Base-by-base conservation (phyloP, 2,329 filamentous ascomycete species). In the Aspergillus sp. region DNA sequence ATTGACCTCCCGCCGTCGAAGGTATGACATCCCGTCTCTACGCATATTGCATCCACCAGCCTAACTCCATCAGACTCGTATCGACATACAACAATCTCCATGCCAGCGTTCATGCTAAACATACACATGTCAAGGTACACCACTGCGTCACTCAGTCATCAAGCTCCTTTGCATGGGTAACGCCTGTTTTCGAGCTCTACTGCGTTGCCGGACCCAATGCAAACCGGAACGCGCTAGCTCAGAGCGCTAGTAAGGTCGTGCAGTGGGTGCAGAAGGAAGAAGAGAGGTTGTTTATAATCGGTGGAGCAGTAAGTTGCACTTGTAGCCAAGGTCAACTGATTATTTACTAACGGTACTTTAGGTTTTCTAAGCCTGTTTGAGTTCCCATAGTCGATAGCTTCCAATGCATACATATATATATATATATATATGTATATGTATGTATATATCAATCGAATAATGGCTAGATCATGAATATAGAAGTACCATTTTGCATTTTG, bases 231-330 rank as follows among this genome's bases (percentile, higher is more conserved):
- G 85, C 86, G 11, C 81, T 99, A 67, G 90, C 91, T 9, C 89
- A 93, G 72, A 91, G 89, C 11, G 93, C 93, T 35, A 96, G 95
- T 71, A 88, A 89, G 75, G 86, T 99, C 50, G 87, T 96, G 6
- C 90, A 95, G 70, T 99, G 93, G 93, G 89, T 93, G 2, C 88
- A 90, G 70, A 83, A 87, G 64, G 95, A 99, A 75, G 93, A 98
- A 75, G 93, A 98, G 75, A 82, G 95, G 57, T 79, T 98, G 6
- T 99, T 99, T 70, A 96, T 99, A 59, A 95, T 99, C 70, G 95
- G 95, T 1, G 96, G 95, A n/a, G 95, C 93, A 44, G 93, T 98
- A 65, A 61, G 75, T 71, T 31, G 45, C 43, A 3, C 33, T 4
- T 31, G 12, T 45, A 37, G 3, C 23, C 9, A 19, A 15, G 6